Evolutionary conservation across 2,329 filamentous ascomycete species (phyloP).

Genomic region (Lasiodiplodia hormozganensis): DNA sequence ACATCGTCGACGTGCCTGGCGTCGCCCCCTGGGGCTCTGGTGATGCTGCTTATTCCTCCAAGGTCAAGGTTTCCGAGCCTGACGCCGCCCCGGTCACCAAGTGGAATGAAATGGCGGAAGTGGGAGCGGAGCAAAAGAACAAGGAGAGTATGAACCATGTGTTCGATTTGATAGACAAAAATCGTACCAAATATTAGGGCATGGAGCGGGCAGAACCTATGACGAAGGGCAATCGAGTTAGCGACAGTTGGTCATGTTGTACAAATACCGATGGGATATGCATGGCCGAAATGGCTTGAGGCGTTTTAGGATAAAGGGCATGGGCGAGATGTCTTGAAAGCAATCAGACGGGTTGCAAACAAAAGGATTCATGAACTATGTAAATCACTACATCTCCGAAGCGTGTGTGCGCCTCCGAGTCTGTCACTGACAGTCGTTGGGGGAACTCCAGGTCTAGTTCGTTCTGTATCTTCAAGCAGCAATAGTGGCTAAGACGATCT

Average conservation of each 20-base stretch:
- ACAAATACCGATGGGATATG: conserved; percentile 20
- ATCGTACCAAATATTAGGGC: neutral
- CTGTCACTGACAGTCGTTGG: neutral
- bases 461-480: neutral
- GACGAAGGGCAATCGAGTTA: neutral
- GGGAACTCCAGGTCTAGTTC: neutral
- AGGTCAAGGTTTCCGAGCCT: neutral
- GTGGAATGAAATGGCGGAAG: neutral
- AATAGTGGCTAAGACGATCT: conserved; percentile 19
- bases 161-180: neutral
- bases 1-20: conserved; percentile 65
- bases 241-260: conserved; percentile 4
- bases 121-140: no score
- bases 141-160: neutral
- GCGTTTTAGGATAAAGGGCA: conserved; percentile 18
- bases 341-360: neutral
- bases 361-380: neutral
- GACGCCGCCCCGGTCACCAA: no score
- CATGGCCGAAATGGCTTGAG: conserved; percentile 13
- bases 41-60: neutral
- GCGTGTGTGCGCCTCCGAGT: neutral
- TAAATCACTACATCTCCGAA: neutral
- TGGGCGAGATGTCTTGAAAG: neutral
- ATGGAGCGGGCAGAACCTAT: neutral
- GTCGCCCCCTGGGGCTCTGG: conserved; percentile 26